phyloP scores from a whole-genome alignment of 2,329 filamentous ascomycete genomes.

The Penicillium paneum region DNA sequence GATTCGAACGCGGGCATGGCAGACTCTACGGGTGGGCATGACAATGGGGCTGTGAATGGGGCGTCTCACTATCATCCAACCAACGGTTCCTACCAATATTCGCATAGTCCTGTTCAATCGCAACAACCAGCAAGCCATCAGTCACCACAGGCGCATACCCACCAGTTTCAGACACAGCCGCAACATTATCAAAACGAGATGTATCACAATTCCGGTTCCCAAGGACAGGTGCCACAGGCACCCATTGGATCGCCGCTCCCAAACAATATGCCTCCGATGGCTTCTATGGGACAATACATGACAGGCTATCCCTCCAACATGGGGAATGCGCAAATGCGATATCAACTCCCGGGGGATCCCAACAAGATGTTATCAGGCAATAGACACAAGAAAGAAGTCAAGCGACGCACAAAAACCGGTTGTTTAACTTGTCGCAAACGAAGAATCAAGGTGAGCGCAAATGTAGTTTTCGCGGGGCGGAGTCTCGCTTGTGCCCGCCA shows the following conservation, averaged over 20 bases:
- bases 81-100: slow-evolving; percentile 36
- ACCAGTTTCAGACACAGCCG: slow-evolving; percentile 29
- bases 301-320: slow-evolving; percentile 39
- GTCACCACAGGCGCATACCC: slow-evolving; percentile 26
- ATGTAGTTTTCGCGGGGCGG: slow-evolving; percentile 20
- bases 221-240: slow-evolving; percentile 37
- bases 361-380: slow-evolving; percentile 59
- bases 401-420: slow-evolving; percentile 71
- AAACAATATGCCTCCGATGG: slow-evolving; percentile 46
- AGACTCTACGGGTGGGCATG: slow-evolving; percentile 19
- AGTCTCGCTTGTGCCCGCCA: slow-evolving; percentile 28
- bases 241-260: slow-evolving; percentile 54
- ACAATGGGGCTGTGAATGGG: slow-evolving; percentile 29
- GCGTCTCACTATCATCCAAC: slow-evolving; percentile 46
- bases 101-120: slow-evolving; percentile 30
- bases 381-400: slow-evolving; percentile 69
- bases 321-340: slow-evolving; percentile 50
- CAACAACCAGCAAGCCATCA: slow-evolving; percentile 42
- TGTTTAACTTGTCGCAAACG: slow-evolving; percentile 64
- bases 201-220: slow-evolving; percentile 29
- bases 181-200: slow-evolving; percentile 33
- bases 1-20: slow-evolving; percentile 14
- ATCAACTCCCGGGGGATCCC: slow-evolving; percentile 49
- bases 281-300: slow-evolving; percentile 56
- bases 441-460: slow-evolving; percentile 64